Evolutionary conservation across 305 asterid species (phyloP), one percentile per base, ranked within the genome.

Genomic region (Fraxinus sp.): DNA sequence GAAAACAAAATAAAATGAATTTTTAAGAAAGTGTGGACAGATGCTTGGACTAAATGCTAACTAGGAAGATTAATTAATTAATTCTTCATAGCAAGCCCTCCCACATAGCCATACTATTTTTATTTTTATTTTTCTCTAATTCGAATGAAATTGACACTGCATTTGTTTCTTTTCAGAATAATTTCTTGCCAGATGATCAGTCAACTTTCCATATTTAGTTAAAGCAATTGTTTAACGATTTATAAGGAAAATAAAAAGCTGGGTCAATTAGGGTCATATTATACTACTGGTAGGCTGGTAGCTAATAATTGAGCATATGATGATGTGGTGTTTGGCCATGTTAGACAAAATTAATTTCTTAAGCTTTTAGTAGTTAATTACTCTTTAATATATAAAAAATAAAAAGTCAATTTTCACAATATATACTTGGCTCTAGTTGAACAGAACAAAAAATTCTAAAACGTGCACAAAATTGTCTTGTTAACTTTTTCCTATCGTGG

Each of bases 11-110:
- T 44, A 44, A 44, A 14, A 49, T 20, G 59, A 26, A 16, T 55
- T 74, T 78, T 85, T 33, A 35, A 74, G 77, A 46, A 81, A 32
- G 59, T 89, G 85, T 77, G 88, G 80, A 89, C 89, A 62, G 59
- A 59, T 73, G 81, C 62, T 77, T 87, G 77, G 90, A 87, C 85
- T 85, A 78, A 41, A 84, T 22, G 71, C 71, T 62, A 24, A 22
- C 2, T 62, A 7, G 13, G 30, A 62, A 20, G 24, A 55, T n/a
- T 35, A 75, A 78, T 78, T 72, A 36, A 85, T 28, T n/a, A 16
- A 73, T n/a, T 49, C 49, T 28, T 3, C 9, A 26, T 55, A 73
- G 14, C 62, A 76, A 35, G 20, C 75, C 78, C 36, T 80, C 74
- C 30, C 80, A 46, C 70, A 80, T 22, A 64, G 2, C 16, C 35